Evolutionary conservation across 192 early-diverging fungal species (phyloP).

Genomic region (Coemansia sp.): DNA sequence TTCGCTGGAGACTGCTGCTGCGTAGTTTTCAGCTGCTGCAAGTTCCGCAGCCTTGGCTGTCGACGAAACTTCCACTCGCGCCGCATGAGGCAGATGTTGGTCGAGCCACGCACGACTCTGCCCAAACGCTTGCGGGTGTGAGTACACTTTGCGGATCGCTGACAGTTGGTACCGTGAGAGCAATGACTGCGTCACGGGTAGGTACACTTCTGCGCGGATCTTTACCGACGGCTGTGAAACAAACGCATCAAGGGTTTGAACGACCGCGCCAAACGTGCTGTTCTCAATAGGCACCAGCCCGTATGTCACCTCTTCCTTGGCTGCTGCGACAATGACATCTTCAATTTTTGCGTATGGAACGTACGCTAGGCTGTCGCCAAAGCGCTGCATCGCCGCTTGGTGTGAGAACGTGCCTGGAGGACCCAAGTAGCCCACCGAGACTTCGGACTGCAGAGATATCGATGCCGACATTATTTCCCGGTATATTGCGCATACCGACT

Average conservation of each 20-base stretch:
- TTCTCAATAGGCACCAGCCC: constrained; percentile 96
- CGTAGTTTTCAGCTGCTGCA: constrained; percentile 69
- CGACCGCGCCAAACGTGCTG: constrained; percentile 84
- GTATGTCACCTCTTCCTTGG: constrained; percentile 73
- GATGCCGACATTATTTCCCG: constrained; percentile 88
- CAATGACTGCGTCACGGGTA: constrained; percentile 80
- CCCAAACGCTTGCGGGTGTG: constrained; percentile 74
- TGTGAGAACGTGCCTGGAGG: constrained; percentile 88
- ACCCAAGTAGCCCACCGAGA: constrained; percentile 86
- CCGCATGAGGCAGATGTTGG: constrained; percentile 68
- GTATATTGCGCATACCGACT: constrained; percentile 69
- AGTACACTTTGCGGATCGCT: constrained; percentile 77
- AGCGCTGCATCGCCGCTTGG: constrained; percentile 76
- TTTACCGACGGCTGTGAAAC: constrained; percentile 57
- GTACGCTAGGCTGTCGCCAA: constrained; percentile 78
- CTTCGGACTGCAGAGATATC: constrained; percentile 76
- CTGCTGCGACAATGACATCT: constrained; percentile 80
- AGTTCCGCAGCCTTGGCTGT: constrained; percentile 88
- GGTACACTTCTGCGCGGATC: constrained; percentile 78
- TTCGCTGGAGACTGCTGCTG: constrained; percentile 80
- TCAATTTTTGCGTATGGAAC: constrained; percentile 66
- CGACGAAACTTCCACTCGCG: constrained; percentile 72
- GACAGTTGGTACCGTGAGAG: constrained; percentile 66
- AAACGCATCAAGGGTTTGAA: constrained; percentile 80
- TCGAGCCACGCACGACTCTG: constrained; percentile 78